Evolutionary conservation across 371 early-diverging fungal species (phyloP), one percentile per base, ranked within the genome.

Genomic region (Circinella minor): DNA sequence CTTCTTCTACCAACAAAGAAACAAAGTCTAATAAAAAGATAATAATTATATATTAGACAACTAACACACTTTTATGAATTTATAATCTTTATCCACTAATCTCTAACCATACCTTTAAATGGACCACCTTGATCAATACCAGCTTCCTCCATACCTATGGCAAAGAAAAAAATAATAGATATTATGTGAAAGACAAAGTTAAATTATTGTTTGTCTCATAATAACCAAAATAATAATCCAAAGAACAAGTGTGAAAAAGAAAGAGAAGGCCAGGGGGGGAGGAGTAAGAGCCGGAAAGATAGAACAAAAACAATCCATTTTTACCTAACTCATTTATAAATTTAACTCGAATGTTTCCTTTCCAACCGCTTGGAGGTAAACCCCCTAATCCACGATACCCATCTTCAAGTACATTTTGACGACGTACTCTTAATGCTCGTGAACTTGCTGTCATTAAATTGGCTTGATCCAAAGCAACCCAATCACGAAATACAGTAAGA

Each of bases 71-170:
- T 27, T 27, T 27, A 1, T 27, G 2, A 27, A 27, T 27, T 27
- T 27, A 27, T 27, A 27, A 27, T 27, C 27, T 2, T 27, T 27
- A 27, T 27, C 27, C 27, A 27, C 27, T 27, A 27, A 27, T 27
- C 27, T 2, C 27, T 27, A 27, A 27, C 27, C 27, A 27, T 77
- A 82, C 85, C 85, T 79, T 97, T 97, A 76, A 96, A 97, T 7
- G 97, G 93, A 3, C 96, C 96, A 9, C 96, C 96, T 70, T 95
- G 95, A 75, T 98, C 97, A 51, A 96, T 91, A 15, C 98, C 98
- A 13, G 92, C 93, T 77, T 97, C 97, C 3, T 80, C 84, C 59
- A 90, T 71, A 2, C 95, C 95, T 61, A 87, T 36, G 27, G 1
- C 27, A 27, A 27, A 27, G 2, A 27, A 27, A 27, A 2, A 27